phyloP scores from a whole-genome alignment of 306 rosid genomes.

The Cercis canadensis region DNA sequence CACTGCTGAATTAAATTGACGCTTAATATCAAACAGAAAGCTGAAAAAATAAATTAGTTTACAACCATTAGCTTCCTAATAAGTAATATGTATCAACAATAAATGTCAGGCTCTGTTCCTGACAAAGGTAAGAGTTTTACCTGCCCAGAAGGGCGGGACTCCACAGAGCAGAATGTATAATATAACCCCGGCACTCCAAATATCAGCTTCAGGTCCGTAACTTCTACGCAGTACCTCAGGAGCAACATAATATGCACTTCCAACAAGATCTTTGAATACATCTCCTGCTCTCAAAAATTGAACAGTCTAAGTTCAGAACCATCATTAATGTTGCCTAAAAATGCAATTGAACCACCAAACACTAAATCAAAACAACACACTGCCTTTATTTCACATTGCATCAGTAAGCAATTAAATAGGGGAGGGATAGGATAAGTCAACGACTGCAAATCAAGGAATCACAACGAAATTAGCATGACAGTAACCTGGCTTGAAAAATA shows the following conservation, averaged over 20 bases:
- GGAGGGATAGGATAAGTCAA: background rate
- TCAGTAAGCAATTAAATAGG: background rate
- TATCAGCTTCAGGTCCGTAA: constrained; percentile 90
- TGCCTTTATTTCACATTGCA: background rate
- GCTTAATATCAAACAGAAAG: constrained; percentile 14
- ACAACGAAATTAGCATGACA: background rate
- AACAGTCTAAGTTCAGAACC: constrained; percentile 24
- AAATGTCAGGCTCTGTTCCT: background rate
- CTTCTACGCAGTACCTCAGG: constrained; percentile 86
- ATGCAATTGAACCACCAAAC: background rate
- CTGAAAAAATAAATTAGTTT: background rate
- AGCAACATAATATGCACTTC: constrained; percentile 98
- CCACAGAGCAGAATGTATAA: constrained; percentile 93
- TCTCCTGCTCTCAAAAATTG: constrained; percentile 61
- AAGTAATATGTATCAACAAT: background rate
- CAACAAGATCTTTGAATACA: constrained; percentile 82
- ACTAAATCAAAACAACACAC: background rate
- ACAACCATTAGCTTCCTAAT: background rate
- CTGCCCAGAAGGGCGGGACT: constrained; percentile 98
- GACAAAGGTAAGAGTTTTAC: constrained; percentile 46
- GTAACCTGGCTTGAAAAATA: constrained; percentile 82
- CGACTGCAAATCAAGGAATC: background rate
- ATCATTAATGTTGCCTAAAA: background rate
- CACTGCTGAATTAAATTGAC: constrained; percentile 5
- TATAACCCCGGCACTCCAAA: constrained; percentile 97